Conservation (phyloP, 441 rosid species). For the Populus tomentosa region DNA sequence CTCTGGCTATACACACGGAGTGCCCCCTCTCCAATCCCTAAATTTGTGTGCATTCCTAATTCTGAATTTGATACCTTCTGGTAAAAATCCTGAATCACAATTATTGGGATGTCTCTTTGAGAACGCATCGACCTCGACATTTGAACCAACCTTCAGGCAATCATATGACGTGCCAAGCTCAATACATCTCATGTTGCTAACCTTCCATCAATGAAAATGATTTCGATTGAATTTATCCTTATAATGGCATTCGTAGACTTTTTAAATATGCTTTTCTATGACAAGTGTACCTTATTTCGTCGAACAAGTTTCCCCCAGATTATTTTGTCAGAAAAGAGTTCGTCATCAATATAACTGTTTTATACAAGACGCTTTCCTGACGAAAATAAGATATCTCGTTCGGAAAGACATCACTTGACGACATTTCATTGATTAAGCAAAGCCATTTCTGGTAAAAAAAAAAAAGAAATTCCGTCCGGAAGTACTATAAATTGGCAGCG, state of each 20-base stretch:
- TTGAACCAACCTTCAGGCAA: constrained; percentile 5
- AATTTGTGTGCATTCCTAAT: no score
- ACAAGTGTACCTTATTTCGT: neutral
- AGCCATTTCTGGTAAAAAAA: no score
- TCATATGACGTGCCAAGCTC: no score
- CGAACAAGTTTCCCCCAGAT: neutral
- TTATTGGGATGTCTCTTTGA: neutral
- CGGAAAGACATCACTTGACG: neutral
- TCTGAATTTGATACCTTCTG: no score
- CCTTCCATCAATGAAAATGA: no score
- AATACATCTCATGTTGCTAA: no score
- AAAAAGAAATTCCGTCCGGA: neutral
- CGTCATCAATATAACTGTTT: neutral
- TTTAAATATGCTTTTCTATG: no score
- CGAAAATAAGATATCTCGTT: neutral
- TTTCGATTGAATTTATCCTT: neutral
- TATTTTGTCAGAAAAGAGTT: neutral
- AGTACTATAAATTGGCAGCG: neutral
- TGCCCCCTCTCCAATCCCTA: no score
- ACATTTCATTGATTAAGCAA: neutral
- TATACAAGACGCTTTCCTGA: neutral
- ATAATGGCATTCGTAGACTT: no score
- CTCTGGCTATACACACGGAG: no score
- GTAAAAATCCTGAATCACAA: no score
- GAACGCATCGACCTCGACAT: neutral